phyloP scores from a whole-genome alignment of 306 rosid genomes.

The Corylus americana region DNA sequence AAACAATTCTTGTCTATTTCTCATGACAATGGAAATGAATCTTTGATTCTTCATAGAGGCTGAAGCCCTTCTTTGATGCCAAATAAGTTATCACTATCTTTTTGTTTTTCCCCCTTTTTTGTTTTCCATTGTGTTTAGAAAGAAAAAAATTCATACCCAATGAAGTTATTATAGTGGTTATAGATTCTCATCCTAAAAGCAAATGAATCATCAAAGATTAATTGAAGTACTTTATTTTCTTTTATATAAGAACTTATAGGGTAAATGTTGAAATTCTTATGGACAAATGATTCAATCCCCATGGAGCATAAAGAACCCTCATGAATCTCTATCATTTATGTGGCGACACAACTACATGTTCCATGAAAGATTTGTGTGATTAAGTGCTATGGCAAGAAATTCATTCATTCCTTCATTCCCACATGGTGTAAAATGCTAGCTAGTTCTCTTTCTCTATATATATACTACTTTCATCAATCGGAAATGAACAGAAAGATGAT shows the following conservation, averaged over 20 bases:
- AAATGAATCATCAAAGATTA: not conserved
- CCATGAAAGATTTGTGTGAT: not conserved
- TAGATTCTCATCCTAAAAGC: not conserved
- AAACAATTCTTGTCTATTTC: slow-evolving; percentile 1
- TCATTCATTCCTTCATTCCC: not conserved
- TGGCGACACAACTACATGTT: not conserved
- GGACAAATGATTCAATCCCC: slow-evolving; percentile 4
- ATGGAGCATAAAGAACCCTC: not conserved
- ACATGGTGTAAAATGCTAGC: not conserved
- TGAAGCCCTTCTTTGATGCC: slow-evolving; percentile 8
- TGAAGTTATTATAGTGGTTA: not conserved
- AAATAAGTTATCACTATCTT: not conserved
- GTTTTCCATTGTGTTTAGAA: slow-evolving; percentile 15
- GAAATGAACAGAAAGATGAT: not conserved
- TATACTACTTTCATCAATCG: not conserved
- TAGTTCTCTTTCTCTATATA: not conserved
- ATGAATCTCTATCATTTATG: slow-evolving; percentile 9
- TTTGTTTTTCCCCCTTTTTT: too few species aligned
- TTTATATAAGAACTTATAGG: not conserved
- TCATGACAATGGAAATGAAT: not conserved
- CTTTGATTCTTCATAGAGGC: slow-evolving; percentile 3
- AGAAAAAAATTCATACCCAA: not conserved
- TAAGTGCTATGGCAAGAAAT: not conserved
- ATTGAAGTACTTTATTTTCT: slow-evolving; percentile 3
- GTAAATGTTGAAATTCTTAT: not conserved